Base-by-base conservation (phyloP, 169 alveolate genomes). In the Cryptosporidium meleagridis region DNA sequence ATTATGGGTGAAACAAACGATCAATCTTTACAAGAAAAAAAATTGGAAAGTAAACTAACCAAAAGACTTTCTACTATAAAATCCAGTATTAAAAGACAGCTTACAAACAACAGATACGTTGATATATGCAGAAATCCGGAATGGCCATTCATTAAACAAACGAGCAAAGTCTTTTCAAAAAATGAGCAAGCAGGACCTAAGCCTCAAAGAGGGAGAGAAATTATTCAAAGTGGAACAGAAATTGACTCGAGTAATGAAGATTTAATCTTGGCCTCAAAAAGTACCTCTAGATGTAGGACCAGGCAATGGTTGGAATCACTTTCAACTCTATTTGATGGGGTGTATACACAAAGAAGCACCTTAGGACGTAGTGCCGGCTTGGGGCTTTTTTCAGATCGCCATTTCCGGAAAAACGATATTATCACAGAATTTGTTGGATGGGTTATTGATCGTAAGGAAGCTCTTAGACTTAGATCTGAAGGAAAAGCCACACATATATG, bases 391-490 rank as follows among this genome's bases (percentile, higher is more conserved):
- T 92, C 93, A 31, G 91, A 73, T 21, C 92, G 93, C 21, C 75
- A 69, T 29, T 87, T 92, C 41, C 69, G 48, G 16, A 92, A 84
- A 69, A 87, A 87, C 29, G 75, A 75, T 8, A 72, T 92, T 29
- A 85, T 92, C 33, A 92, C 94, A 0, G 94, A 92, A 84, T 92
- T 92, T 67, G 94, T 92, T 70, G 94, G 94, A 55, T 92, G 94
- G 94, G 84, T 92, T 8, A 92, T 91, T 39, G 92, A 92, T 39
- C 52, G 94, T 3, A 92, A 92, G 33, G 89, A 89, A 39, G 94
- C 94, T 26, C 92, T 87, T 35, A 71, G 85, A 21, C 71, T 71
- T 45, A 62, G 94, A 29, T 70, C 85, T n/a, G 87, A 69, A 58
- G 86, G 94, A 3, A 84, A 73, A 41, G 94, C 94, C 31, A 87